Conservation (phyloP, 2,329 filamentous ascomycete genomes). For the Aspergillus alliaceus region DNA sequence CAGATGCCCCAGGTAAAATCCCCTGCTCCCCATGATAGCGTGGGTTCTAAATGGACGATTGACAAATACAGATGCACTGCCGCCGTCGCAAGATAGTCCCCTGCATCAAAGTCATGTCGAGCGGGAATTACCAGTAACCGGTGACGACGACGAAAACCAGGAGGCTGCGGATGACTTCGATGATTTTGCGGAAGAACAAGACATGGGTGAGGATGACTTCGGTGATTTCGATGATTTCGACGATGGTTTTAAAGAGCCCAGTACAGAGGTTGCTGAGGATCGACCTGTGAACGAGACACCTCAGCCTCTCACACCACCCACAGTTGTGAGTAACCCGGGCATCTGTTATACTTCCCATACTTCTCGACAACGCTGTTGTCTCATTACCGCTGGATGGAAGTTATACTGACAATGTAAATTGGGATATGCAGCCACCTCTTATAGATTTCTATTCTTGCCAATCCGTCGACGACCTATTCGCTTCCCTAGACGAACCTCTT, state of each 20-base stretch:
- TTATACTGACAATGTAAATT: conserved; percentile 4
- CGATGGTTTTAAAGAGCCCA: conserved; percentile 60
- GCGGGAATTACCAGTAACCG: conserved; percentile 40
- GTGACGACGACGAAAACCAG: conserved; percentile 58
- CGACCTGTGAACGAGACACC: conserved; percentile 21
- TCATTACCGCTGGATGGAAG: neutral
- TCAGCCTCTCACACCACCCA: conserved; percentile 34
- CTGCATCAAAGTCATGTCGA: conserved; percentile 40
- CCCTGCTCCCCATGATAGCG: conserved; percentile 30
- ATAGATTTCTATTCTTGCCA: conserved; percentile 57
- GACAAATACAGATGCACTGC: conserved; percentile 62
- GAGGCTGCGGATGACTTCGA: conserved; percentile 64
- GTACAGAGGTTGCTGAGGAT: conserved; percentile 28
- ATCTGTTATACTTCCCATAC: neutral
- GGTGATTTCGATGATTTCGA: conserved; percentile 73
- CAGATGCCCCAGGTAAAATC: conserved; percentile 59
- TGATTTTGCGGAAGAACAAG: conserved; percentile 54
- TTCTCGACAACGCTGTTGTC: neutral
- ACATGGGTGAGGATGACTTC: conserved; percentile 56
- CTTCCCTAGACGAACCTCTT: conserved; percentile 40
- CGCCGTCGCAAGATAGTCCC: conserved; percentile 52
- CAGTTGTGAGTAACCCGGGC: conserved; percentile 44
- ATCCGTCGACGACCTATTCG: conserved; percentile 43
- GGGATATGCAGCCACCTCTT: conserved; percentile 33
- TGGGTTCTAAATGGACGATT: conserved; percentile 52